Conservation (phyloP, 169 alveolate genomes). For the Cryptosporidium sp. region DNA sequence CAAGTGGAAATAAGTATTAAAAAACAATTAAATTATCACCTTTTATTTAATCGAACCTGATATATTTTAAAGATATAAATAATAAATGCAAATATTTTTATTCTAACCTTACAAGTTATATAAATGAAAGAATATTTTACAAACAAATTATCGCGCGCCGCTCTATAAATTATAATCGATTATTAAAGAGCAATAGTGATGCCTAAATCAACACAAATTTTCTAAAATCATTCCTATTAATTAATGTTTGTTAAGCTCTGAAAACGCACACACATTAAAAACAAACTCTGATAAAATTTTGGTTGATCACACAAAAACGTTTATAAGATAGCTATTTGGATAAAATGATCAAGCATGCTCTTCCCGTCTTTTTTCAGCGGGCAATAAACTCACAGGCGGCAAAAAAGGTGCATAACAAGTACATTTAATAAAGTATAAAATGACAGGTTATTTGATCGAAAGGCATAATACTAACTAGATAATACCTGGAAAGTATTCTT, state of each 20-base stretch:
- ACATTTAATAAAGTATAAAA: conserved; percentile 29
- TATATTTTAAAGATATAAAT: background rate
- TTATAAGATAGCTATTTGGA: background rate
- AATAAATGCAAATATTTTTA: background rate
- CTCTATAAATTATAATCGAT: too few relatives aligned
- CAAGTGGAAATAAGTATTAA: background rate
- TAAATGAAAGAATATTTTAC: too few relatives aligned
- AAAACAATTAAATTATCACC: background rate
- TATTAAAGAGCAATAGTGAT: too few relatives aligned
- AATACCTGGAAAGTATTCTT: background rate
- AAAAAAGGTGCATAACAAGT: conserved; percentile 74
- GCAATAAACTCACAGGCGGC: conserved; percentile 49
- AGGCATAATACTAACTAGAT: background rate
- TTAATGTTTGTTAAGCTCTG: too few relatives aligned
- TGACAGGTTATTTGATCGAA: conserved; percentile 31
- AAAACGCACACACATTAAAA: background rate
- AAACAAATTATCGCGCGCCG: background rate
- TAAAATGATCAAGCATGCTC: conserved; percentile 1
- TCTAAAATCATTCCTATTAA: too few relatives aligned
- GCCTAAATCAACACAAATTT: background rate
- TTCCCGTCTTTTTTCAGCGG: conserved; percentile 35
- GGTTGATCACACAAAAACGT: conserved; percentile 29
- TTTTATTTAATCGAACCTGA: background rate
- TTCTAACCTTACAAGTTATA: background rate
- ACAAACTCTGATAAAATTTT: too few relatives aligned